Evolutionary conservation across 2,329 filamentous ascomycete species (phyloP).

Genomic region (Diaporthe humulicola): DNA sequence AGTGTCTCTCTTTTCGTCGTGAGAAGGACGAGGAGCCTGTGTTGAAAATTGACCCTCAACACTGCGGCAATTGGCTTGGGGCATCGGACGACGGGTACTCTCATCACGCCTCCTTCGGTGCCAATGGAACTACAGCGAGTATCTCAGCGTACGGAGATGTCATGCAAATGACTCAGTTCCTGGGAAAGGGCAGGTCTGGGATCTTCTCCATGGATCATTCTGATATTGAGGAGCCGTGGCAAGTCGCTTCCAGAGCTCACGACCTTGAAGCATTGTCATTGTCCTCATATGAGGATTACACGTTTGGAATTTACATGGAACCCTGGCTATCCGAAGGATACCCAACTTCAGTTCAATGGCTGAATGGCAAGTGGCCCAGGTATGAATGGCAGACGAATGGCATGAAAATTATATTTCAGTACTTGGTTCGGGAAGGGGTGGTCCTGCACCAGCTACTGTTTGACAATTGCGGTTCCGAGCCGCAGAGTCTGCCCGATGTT

Average conservation of each 20-base stretch:
- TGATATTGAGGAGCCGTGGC: not conserved
- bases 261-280: not conserved
- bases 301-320: too few species aligned
- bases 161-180: conserved; percentile 4
- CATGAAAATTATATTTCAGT: conserved; percentile 4
- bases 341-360: not conserved
- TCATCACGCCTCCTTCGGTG: conserved; percentile 8
- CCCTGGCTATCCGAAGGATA: too few species aligned
- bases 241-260: not conserved
- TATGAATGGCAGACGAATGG: not conserved
- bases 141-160: not conserved
- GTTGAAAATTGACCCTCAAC: too few species aligned
- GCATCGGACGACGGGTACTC: too few species aligned
- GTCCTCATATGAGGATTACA: too few species aligned
- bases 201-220: conserved; percentile 12
- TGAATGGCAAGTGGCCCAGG: not conserved
- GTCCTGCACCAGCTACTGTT: conserved; percentile 25
- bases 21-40: too few species aligned
- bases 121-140: not conserved
- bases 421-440: not conserved
- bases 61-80: too few species aligned
- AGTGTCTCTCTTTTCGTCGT: too few species aligned
- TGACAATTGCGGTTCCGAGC: not conserved
- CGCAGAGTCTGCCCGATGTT: not conserved
- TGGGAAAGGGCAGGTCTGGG: not conserved